Conservation (phyloP, 2,329 filamentous ascomycete genomes). For the Aurifilum marmelostoma region DNA sequence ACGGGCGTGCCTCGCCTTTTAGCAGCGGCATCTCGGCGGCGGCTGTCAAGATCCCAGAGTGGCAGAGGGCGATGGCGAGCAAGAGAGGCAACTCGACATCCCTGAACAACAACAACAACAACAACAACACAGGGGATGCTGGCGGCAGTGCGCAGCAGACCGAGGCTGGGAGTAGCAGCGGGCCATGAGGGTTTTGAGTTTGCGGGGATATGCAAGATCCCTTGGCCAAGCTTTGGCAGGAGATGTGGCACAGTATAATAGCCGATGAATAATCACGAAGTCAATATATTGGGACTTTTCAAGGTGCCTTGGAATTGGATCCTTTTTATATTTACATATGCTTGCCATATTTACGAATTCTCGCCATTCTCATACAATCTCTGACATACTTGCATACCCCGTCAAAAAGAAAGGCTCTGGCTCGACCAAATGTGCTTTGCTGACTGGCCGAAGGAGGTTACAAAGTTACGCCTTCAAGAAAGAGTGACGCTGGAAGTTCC, state of each 20-base stretch:
- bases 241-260: constrained; percentile 9
- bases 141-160: constrained; percentile 26
- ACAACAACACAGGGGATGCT: constrained; percentile 21
- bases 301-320: background rate
- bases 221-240: background rate
- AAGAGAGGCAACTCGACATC: constrained; percentile 40
- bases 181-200: constrained; percentile 10
- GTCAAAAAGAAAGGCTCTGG: background rate
- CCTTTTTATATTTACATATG: background rate
- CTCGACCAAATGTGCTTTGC: background rate
- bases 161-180: constrained; percentile 23
- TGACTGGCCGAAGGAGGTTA: background rate
- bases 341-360: background rate
- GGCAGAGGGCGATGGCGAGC: constrained; percentile 75
- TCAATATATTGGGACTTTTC: background rate
- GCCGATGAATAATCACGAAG: background rate
- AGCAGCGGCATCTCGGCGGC: constrained; percentile 50
- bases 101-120: constrained; percentile 25
- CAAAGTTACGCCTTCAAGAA: background rate
- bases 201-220: background rate
- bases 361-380: too few species aligned
- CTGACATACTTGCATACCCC: background rate
- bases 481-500: constrained; percentile 34
- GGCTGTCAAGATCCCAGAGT: constrained; percentile 75
- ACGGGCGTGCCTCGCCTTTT: constrained; percentile 50